Percentiles rank a stretch among this genome's conserved stretches.
phyloP scores from a whole-genome alignment of 1,284 basidiomycete species.

The Cryptococcus sp. region DNA sequence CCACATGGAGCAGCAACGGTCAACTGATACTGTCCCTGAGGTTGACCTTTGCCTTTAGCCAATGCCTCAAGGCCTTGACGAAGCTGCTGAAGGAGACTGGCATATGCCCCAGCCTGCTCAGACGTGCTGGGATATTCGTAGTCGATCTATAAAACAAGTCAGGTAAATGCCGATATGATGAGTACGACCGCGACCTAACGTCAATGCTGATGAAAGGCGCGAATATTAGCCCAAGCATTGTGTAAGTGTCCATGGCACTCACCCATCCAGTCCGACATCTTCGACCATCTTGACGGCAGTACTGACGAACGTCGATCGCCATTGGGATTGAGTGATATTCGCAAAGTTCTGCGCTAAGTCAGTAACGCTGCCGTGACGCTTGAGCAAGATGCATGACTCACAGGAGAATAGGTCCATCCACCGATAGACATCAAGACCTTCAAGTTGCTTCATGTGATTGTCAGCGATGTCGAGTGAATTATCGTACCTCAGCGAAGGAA shows the following conservation, averaged over 20 bases:
- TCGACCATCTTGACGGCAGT: conserved; percentile 73
- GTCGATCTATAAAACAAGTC: conserved; percentile 43
- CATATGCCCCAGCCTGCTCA: conserved; percentile 56
- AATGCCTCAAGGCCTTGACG: conserved; percentile 54
- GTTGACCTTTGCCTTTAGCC: conserved; percentile 39
- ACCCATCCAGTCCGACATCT: conserved; percentile 88
- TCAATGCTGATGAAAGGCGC: conserved; percentile 56
- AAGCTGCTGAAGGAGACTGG: conserved; percentile 55
- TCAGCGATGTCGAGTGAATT: neutral
- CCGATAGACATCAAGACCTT: conserved; percentile 78
- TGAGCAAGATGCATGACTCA: conserved; percentile 15
- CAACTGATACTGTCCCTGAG: conserved; percentile 52
- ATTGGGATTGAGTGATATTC: conserved; percentile 61
- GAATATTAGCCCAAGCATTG: neutral
- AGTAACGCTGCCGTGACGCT: neutral
- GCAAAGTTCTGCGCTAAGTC: conserved; percentile 45
- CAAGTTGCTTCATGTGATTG: conserved; percentile 59
- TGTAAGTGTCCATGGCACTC: conserved; percentile 31
- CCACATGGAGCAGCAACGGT: conserved; percentile 82
- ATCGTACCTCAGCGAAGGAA: neutral
- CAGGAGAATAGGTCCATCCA: conserved; percentile 84
- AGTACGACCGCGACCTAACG: conserved; percentile 62
- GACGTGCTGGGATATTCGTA: conserved; percentile 59
- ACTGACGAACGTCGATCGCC: conserved; percentile 68
- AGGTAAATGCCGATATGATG: conserved; percentile 46